These are phyloP conservation scores for Nevesoporus exiguus DNA, from an alignment of 768 basidiomycete genomes.

Conservation along the genomic window DNA sequence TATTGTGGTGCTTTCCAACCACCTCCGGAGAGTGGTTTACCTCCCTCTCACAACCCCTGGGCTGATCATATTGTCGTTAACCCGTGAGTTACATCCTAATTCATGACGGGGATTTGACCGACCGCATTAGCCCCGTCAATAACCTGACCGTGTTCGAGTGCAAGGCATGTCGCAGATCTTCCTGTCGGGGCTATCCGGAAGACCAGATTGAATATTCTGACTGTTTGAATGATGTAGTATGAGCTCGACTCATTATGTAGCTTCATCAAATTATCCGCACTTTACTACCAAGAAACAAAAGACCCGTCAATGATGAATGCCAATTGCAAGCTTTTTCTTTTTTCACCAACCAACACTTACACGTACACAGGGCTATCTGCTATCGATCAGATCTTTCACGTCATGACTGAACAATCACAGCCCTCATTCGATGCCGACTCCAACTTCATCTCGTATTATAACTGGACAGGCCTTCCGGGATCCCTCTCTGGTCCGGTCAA, in stretches of 20 bases:
- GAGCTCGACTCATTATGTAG: slow-evolving; percentile 78
- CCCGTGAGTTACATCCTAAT: slow-evolving; percentile 49
- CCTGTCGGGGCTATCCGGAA: background rate
- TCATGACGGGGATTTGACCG: background rate
- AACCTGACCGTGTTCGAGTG: slow-evolving; percentile 76
- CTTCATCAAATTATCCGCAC: slow-evolving; percentile 73
- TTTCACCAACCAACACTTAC: background rate
- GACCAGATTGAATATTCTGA: background rate
- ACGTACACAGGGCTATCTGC: slow-evolving; percentile 55
- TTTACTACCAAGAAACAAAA: slow-evolving; percentile 68
- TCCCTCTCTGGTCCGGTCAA: slow-evolving; percentile 55
- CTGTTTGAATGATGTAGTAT: slow-evolving; percentile 42
- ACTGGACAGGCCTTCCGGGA: slow-evolving; percentile 73
- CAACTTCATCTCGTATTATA: slow-evolving; percentile 74
- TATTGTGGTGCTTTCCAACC: slow-evolving; percentile 84
- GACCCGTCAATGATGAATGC: slow-evolving; percentile 70
- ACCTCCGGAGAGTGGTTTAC: slow-evolving; percentile 68
- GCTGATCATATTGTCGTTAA: slow-evolving; percentile 68
- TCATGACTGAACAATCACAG: slow-evolving; percentile 76
- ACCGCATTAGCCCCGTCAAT: slow-evolving; percentile 52
- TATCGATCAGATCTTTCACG: slow-evolving; percentile 68
- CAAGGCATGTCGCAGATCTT: slow-evolving; percentile 47
- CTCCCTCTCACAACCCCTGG: slow-evolving; percentile 63
- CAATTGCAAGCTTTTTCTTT: slow-evolving; percentile 46
- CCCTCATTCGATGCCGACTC: slow-evolving; percentile 63